Base-by-base conservation (phyloP, 2,329 filamentous ascomycete genomes). In the Cladobotryum mycophilum region DNA sequence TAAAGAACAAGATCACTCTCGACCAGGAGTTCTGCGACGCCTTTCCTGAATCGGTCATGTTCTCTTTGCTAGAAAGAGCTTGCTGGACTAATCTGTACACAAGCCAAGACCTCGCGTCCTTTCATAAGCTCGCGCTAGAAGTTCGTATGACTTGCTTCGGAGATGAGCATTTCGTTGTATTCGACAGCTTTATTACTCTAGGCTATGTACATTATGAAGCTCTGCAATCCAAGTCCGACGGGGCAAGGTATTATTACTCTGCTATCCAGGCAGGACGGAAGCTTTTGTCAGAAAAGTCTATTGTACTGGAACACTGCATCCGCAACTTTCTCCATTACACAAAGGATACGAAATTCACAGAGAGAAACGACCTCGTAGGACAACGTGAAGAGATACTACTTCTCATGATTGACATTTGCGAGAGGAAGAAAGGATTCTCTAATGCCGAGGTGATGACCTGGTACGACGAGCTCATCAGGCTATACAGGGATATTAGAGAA, bases 151-250 rank as follows among this genome's bases (percentile, higher is more conserved):
- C 64, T 2, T 67, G 65, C 46, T 68, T 71, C 22, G 65, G 65
- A 4, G 62, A 69, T 52, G 63, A 67, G 51, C 65, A 70, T 40
- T 49, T 60, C 5, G 56, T 61, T 0, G 67, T 70, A 0, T 56
- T 71, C 5, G 68, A 71, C 58, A 67, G 56, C 5, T 55, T 71
- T 30, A 65, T 71, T 35, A 61, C 64, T 5, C 60, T 72, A 20
- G 68, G 67, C 7, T 62, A 61, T 20, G 56, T 69, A 1, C 64
- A 70, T 13, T 56, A 59, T 15, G 47, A 54, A 1, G 51, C 59
- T 25, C 59, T 58, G 0, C 60, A 65, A 7, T 45, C 56, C 5
- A 48, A 57, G 1, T 55, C 49, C 12, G 44, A 51, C 4, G 65
- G 63, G 2, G 61, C 67, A 2, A 61, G 61, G 25, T 69, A 61